Conservation (phyloP, 208 protist genomes). For the Vickermania spadyakhi region DNA sequence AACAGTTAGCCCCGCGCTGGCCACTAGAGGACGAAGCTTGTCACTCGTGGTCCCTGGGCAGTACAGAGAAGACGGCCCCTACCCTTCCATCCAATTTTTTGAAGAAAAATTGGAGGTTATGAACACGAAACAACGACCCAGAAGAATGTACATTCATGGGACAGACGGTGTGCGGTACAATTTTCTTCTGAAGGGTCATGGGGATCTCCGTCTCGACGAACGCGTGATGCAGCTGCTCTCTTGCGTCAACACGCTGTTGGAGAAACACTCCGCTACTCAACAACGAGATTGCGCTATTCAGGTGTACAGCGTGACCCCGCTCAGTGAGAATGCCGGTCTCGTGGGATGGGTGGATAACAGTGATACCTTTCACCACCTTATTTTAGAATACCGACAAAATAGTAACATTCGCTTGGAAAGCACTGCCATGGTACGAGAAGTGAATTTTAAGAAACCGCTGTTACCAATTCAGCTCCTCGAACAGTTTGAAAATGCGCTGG, state of each 20-base stretch:
- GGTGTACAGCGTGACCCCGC: constrained; percentile 97
- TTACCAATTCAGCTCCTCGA: constrained; percentile 98
- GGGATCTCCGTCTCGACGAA: constrained; percentile 98
- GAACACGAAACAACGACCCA: constrained; percentile 98
- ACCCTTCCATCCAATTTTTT: constrained; percentile 75
- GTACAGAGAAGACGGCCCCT: constrained; percentile 78
- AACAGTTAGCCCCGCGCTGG: constrained; percentile 85
- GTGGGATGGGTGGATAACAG: constrained; percentile 98
- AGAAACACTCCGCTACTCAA: constrained; percentile 88
- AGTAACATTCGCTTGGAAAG: constrained; percentile 92
- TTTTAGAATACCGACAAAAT: constrained; percentile 76
- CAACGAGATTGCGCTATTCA: constrained; percentile 86
- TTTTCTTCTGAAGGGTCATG: constrained; percentile 99
- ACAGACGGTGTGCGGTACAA: constrained; percentile 95
- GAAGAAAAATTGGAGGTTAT: constrained; percentile 91
- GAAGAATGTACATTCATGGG: constrained; percentile 95
- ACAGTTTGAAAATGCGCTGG: constrained; percentile 95
- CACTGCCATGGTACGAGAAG: constrained; percentile 79
- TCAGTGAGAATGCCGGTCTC: constrained; percentile 98
- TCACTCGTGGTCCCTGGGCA: constrained; percentile 97
- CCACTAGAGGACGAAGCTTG: constrained; percentile 89
- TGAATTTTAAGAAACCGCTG: constrained; percentile 69
- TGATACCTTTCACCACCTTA: constrained; percentile 91
- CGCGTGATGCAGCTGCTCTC: constrained; percentile 99
- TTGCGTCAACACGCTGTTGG: constrained; percentile 98